A percentile compares a stretch with the other conserved stretches of the same genome.
phyloP scores from a whole-genome alignment of 257 asterid species.

The Rehmannia glutinosa region DNA sequence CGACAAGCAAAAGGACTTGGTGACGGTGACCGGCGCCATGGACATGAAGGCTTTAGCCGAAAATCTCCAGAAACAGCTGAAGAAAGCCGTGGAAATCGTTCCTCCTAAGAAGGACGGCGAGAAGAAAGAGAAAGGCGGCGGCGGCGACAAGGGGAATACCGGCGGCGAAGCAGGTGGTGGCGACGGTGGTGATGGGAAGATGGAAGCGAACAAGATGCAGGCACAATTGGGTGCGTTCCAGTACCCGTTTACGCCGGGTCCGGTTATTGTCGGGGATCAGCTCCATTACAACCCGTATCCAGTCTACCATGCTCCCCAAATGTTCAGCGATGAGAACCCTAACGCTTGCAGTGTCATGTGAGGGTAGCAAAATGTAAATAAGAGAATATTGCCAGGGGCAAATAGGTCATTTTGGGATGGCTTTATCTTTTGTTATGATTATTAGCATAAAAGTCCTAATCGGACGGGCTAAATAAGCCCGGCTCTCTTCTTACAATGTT shows the following conservation, averaged over 20 bases:
- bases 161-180: too few species aligned
- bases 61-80: conserved; percentile 49
- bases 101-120: conserved; percentile 63
- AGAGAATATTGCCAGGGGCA: conserved; percentile 2
- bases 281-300: conserved; percentile 30
- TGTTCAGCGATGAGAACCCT: conserved; percentile 48
- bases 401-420: background rate
- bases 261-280: conserved; percentile 33
- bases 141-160: conserved; percentile 23
- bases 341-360: conserved; percentile 40
- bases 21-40: conserved; percentile 77
- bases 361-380: conserved; percentile 26
- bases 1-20: conserved; percentile 58
- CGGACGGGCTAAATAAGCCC: too few species aligned
- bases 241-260: conserved; percentile 41
- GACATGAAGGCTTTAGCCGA: conserved; percentile 76
- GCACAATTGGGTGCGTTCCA: conserved; percentile 12
- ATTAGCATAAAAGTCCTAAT: background rate
- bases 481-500: too few species aligned
- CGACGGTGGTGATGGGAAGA: conserved; percentile 22
- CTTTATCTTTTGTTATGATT: background rate
- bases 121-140: conserved; percentile 39
- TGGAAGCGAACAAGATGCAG: conserved; percentile 22
- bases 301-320: conserved; percentile 33
- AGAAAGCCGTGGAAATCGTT: conserved; percentile 50